These are phyloP conservation scores for Fusarium nisikadoi DNA, from an alignment of 2,329 filamentous ascomycete genomes.

Conservation along the genomic window DNA sequence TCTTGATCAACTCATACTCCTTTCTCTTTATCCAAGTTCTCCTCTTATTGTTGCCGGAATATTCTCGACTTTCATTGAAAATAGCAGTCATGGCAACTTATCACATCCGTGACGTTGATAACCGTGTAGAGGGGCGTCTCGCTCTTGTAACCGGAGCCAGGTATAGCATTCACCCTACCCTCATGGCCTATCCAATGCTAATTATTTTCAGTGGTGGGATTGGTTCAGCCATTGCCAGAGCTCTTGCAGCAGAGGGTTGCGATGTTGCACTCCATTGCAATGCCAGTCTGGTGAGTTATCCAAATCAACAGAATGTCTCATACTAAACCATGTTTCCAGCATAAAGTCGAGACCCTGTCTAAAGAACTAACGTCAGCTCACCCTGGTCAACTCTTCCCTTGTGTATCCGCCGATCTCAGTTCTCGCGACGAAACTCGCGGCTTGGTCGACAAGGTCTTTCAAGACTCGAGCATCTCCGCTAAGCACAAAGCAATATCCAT, in stretches of 20 bases:
- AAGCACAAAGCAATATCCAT: slow-evolving; percentile 43
- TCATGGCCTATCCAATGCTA: neutral
- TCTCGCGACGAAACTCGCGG: slow-evolving; percentile 21
- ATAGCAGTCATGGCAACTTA: slow-evolving; percentile 7
- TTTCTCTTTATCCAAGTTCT: too few species aligned
- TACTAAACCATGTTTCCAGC: neutral
- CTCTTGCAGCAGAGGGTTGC: slow-evolving; percentile 21
- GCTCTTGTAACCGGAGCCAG: slow-evolving; percentile 31
- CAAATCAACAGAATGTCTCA: accelerated
- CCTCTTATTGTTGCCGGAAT: neutral
- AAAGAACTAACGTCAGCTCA: neutral
- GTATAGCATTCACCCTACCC: neutral
- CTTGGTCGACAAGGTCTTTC: slow-evolving; percentile 4
- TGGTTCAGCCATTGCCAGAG: slow-evolving; percentile 20
- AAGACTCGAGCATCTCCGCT: neutral
- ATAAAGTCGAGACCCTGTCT: slow-evolving; percentile 21
- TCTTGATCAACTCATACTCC: accelerated
- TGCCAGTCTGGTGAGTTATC: neutral
- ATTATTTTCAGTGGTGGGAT: slow-evolving; percentile 12
- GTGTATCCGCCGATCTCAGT: slow-evolving; percentile 19
- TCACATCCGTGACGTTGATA: slow-evolving; percentile 19
- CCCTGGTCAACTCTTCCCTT: slow-evolving; percentile 15
- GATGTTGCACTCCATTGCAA: slow-evolving; percentile 33
- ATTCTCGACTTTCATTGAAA: accelerated
- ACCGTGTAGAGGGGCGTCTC: slow-evolving; percentile 19